These are phyloP conservation scores for Fusarium solani-melongenae DNA, from an alignment of 2,329 filamentous ascomycete species.

Conservation along the genomic window DNA sequence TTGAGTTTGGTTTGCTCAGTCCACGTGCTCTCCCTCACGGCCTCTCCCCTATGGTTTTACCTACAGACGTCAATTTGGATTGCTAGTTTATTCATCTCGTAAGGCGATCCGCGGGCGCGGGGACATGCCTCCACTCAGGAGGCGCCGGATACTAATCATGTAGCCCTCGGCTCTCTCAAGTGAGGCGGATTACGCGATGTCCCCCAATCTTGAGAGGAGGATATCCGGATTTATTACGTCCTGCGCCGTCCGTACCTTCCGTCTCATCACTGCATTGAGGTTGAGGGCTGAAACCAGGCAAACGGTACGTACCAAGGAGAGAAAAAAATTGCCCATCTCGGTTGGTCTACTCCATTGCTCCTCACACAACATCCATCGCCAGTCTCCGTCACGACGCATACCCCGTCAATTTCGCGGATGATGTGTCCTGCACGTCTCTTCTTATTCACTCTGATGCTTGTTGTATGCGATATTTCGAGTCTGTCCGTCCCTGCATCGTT, in stretches of 20 bases:
- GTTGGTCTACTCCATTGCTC: neutral
- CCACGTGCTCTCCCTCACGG: neutral
- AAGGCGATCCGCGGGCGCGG: neutral
- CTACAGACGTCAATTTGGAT: neutral
- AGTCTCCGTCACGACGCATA: conserved; percentile 1
- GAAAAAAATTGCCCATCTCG: neutral
- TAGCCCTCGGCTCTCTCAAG: conserved; percentile 3
- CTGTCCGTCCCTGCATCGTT: neutral
- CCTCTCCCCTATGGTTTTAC: neutral
- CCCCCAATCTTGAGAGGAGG: conserved; percentile 15
- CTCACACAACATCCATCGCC: neutral
- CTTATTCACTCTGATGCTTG: neutral
- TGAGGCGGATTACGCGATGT: conserved; percentile 14
- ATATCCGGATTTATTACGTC: neutral
- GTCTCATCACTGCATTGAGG: neutral
- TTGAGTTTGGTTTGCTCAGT: neutral
- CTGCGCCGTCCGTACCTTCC: neutral
- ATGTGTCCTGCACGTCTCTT: neutral
- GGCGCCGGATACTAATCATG: conserved; percentile 1
- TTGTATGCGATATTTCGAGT: neutral
- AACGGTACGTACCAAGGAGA: neutral
- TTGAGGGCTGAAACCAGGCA: neutral
- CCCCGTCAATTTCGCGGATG: neutral
- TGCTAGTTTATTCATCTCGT: neutral
- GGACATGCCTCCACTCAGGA: conserved; percentile 3